Base-by-base conservation (phyloP, 495 filamentous ascomycete genomes). In the Bryoglossum gracile region DNA sequence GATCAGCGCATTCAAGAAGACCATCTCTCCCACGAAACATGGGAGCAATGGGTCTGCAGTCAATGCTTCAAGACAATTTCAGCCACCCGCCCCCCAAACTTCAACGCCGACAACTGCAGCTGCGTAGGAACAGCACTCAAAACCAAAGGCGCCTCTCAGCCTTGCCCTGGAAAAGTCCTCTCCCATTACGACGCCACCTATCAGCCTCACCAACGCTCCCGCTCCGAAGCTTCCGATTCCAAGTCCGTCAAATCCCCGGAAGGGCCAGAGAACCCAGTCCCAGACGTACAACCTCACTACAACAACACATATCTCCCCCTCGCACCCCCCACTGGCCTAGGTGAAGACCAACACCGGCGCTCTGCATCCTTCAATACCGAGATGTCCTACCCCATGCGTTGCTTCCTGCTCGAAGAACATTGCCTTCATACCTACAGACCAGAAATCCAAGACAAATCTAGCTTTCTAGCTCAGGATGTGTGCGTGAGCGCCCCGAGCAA, bases 21-120 rank as follows among this genome's bases (percentile, higher is more conserved):
- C 25, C 18, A 58, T 23, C 9, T 46, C 30, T 21, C 33, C 11
- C 23, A 37, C 36, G 43, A 40, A 18, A 17, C 17, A 3, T 21
- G 19, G n/a, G 35, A 54, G 16, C 37, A 54, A 33, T 55, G 35
- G 26, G 32, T 23, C 9, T 55, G 53, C 21, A 16, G 21, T 32
- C 16, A 22, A 32, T 48, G 45, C 38, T 45, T 32, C 16, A 51
- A 50, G n/a, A 23, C 28, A 1, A 48, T 57, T 40, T 61, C 63
- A n/a, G 16, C 42, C 14, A 11, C 24, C 8, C 58, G 64, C 25
- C 42, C 51, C 11, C 64, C 61, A 1, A 51, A 62, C 41, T 51
- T 49, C 47, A 68, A 65, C 26, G 25, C 32, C 18, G 56, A 64
- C 28, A 62, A 67, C 32, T 54, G 59, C 48, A 47, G 57, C 8